Conservation (phyloP, 495 filamentous ascomycete species). For the Penicillium diatomitis region DNA sequence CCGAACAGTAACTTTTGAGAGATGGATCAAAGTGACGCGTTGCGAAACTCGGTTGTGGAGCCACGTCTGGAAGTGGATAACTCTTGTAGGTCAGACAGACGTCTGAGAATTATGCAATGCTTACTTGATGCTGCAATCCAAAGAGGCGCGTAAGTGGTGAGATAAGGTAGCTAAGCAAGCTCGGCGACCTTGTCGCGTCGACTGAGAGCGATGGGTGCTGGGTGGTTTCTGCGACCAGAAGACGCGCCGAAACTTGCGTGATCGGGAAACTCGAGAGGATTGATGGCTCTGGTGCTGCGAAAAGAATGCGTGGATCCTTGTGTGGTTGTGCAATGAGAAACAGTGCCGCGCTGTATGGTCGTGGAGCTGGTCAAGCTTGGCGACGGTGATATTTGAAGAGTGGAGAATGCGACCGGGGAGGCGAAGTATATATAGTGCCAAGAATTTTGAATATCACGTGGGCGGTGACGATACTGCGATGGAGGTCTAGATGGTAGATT, state of each 20-base stretch:
- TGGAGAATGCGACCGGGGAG: conserved; percentile 40
- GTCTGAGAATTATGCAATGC: too few relatives aligned
- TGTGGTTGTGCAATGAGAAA: too few relatives aligned
- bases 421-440: conserved; percentile 38
- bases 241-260: too few relatives aligned
- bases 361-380: conserved; percentile 2
- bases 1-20: conserved; percentile 10
- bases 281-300: too few relatives aligned
- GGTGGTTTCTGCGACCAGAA: conserved; percentile 40
- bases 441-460: conserved; percentile 35
- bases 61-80: not conserved
- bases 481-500: not conserved
- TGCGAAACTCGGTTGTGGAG: conserved; percentile 3
- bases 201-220: conserved; percentile 17
- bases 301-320: too few relatives aligned
- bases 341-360: too few relatives aligned
- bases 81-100: too few relatives aligned
- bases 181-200: conserved; percentile 3
- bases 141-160: not conserved
- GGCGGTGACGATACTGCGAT: conserved; percentile 12
- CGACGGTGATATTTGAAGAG: conserved; percentile 19
- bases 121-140: too few relatives aligned
- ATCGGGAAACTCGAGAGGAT: too few relatives aligned
- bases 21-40: not conserved
- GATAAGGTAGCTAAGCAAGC: conserved; percentile 4